Evolutionary conservation across 345 rosid genomes (phyloP).

Genomic region (Brassica juncea): DNA sequence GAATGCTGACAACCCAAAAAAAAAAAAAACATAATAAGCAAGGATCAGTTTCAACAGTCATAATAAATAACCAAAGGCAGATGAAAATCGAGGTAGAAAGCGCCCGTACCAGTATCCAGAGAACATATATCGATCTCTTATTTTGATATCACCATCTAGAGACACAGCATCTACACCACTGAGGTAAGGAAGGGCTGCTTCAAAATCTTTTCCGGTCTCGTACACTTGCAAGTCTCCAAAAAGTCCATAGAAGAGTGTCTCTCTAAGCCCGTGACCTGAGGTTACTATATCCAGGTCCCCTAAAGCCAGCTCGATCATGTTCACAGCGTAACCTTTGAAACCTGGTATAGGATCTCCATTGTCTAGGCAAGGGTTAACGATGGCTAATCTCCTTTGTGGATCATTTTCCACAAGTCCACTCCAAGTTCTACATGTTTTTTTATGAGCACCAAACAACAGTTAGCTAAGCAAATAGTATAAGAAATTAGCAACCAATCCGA

Average conservation of each 20-base stretch:
- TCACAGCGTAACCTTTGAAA: conserved; percentile 67
- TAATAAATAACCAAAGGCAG: conserved; percentile 3
- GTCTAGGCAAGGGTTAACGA: conserved; percentile 49
- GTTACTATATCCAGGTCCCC: conserved; percentile 30
- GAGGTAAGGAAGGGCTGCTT: conserved; percentile 45
- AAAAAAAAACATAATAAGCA: conserved; percentile 1
- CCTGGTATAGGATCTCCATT: conserved; percentile 49
- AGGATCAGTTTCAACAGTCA: not conserved
- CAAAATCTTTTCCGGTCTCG: conserved; percentile 48
- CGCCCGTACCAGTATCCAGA: conserved; percentile 42
- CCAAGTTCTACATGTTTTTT: conserved; percentile 42
- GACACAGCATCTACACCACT: conserved; percentile 51
- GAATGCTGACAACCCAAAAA: conserved; percentile 10
- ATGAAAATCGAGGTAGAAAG: not conserved
- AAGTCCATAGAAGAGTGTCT: conserved; percentile 56
- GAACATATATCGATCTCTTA: conserved; percentile 45
- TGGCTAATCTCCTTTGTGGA: conserved; percentile 47
- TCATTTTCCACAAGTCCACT: conserved; percentile 34
- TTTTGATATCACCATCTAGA: conserved; percentile 59
- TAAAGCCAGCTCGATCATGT: conserved; percentile 49
- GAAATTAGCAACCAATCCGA: not conserved
- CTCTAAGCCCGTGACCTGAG: conserved; percentile 52
- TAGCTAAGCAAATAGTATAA: not conserved
- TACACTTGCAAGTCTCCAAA: conserved; percentile 66
- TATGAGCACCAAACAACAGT: not conserved